Percentiles rank a stretch among this genome's conserved stretches.
These are phyloP conservation scores for Hirsutella thompsonii DNA, from an alignment of 2,329 filamentous ascomycete species.

Conservation along the genomic window DNA sequence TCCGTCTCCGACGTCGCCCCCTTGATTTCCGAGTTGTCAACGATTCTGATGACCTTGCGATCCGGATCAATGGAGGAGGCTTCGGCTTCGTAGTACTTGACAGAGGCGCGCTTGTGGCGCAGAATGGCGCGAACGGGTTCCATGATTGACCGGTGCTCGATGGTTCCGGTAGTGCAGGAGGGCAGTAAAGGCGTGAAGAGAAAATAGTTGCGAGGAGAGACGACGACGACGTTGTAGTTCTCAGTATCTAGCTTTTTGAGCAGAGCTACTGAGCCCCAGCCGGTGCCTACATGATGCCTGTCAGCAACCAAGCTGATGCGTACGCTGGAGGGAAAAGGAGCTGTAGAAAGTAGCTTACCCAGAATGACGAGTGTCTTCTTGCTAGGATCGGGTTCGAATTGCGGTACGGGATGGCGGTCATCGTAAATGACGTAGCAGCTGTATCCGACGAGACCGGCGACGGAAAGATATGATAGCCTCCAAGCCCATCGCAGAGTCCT, in stretches of 20 bases:
- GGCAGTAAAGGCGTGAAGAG: conserved; percentile 95
- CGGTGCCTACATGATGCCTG: conserved; percentile 53
- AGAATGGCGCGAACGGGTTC: conserved; percentile 94
- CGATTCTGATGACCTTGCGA: conserved; percentile 76
- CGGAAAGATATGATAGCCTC: conserved; percentile 68
- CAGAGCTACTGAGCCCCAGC: conserved; percentile 90
- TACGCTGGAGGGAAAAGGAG: not conserved
- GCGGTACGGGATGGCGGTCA: conserved; percentile 68
- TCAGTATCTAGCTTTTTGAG: conserved; percentile 98
- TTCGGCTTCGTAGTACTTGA: conserved; percentile 97
- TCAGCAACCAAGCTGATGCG: not conserved
- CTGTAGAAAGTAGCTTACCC: conserved; percentile 41
- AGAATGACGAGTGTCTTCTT: conserved; percentile 98
- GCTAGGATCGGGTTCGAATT: conserved; percentile 62
- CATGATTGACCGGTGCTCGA: conserved; percentile 99
- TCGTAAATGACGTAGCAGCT: conserved; percentile 73
- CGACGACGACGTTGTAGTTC: conserved; percentile 97
- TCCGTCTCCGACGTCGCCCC: conserved; percentile 71
- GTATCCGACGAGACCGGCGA: conserved; percentile 56
- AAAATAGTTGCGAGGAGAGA: conserved; percentile 99
- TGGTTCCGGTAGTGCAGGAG: conserved; percentile 91
- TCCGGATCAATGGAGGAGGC: conserved; percentile 90
- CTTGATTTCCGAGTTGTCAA: conserved; percentile 87
- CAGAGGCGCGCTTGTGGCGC: conserved; percentile 82
- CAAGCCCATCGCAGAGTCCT: conserved; percentile 66